These are phyloP conservation scores for Paraphaeosphaeria sporulosa DNA, from an alignment of 2,329 filamentous ascomycete genomes.

Conservation along the genomic window DNA sequence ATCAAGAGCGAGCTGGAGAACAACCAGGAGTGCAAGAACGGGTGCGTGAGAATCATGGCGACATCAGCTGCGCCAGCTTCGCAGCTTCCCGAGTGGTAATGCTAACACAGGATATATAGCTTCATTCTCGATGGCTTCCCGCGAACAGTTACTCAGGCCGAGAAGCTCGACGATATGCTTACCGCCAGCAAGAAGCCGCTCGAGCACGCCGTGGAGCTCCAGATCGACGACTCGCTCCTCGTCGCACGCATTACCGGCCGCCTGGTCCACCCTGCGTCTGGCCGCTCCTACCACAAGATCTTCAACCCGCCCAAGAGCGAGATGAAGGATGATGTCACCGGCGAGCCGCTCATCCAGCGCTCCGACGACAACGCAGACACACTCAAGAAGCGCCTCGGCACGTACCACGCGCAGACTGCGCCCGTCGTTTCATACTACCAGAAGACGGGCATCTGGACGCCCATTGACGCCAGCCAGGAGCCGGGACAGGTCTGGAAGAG, in stretches of 20 bases:
- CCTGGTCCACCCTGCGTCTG: conserved; percentile 92
- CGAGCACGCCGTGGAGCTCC: conserved; percentile 93
- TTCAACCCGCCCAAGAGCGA: conserved; percentile 96
- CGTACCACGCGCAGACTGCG: conserved; percentile 92
- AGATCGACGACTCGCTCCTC: conserved; percentile 93
- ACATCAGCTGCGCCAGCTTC: background rate
- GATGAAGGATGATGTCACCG: conserved; percentile 97
- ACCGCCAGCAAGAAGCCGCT: conserved; percentile 78
- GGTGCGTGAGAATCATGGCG: conserved; percentile 62
- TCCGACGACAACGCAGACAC: conserved; percentile 97
- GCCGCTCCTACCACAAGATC: conserved; percentile 95
- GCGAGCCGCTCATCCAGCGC: conserved; percentile 94
- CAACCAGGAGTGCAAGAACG: conserved; percentile 95
- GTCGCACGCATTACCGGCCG: conserved; percentile 97
- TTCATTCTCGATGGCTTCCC: conserved; percentile 99
- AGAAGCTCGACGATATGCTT: conserved; percentile 95
- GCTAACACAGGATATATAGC: conserved; percentile 56
- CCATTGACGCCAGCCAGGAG: conserved; percentile 94
- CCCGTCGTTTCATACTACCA: conserved; percentile 97
- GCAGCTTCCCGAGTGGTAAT: background rate
- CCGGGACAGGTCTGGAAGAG: conserved; percentile 96
- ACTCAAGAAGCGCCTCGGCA: conserved; percentile 90
- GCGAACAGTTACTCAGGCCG: conserved; percentile 92
- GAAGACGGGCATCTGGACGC: conserved; percentile 95
- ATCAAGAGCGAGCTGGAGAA: conserved; percentile 95